Evolutionary conservation across 2,329 filamentous ascomycete genomes (phyloP).

Genomic region (Scopulariopsis brevicaulis): DNA sequence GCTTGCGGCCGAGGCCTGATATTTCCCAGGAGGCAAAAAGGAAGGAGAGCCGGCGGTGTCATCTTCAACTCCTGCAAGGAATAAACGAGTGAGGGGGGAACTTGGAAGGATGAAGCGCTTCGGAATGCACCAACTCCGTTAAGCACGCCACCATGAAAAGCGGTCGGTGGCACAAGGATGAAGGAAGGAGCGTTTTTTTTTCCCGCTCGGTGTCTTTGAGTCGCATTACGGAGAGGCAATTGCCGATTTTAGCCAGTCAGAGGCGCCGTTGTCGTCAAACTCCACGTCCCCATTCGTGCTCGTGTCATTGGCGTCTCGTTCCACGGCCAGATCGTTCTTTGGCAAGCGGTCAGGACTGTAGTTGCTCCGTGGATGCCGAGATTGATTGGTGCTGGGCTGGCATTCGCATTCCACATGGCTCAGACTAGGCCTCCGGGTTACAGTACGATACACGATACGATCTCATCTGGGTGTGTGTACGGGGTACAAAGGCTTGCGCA

Average conservation of each 20-base stretch:
- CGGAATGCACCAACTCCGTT: background rate
- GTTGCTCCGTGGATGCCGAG: background rate
- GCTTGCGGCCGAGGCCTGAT: background rate
- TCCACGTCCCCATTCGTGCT: background rate
- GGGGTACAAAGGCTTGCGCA: background rate
- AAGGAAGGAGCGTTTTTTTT: background rate
- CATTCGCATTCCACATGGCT: background rate
- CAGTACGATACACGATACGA: background rate
- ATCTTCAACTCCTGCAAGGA: background rate
- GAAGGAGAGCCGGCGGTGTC: background rate
- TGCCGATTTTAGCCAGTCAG: background rate
- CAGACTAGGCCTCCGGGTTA: background rate
- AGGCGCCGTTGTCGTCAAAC: background rate
- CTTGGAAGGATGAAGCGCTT: background rate
- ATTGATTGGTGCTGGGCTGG: background rate
- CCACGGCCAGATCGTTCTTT: background rate
- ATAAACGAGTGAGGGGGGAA: background rate
- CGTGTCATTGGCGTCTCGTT: background rate
- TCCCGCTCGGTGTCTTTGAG: background rate
- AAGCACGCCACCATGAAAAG: background rate
- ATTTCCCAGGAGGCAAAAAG: background rate
- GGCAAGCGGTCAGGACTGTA: background rate
- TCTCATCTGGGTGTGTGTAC: background rate
- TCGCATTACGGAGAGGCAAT: background rate
- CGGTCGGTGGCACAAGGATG: background rate